Conservation (phyloP, 176 grass and related monocot genomes). For the Elymus sibiricus region DNA sequence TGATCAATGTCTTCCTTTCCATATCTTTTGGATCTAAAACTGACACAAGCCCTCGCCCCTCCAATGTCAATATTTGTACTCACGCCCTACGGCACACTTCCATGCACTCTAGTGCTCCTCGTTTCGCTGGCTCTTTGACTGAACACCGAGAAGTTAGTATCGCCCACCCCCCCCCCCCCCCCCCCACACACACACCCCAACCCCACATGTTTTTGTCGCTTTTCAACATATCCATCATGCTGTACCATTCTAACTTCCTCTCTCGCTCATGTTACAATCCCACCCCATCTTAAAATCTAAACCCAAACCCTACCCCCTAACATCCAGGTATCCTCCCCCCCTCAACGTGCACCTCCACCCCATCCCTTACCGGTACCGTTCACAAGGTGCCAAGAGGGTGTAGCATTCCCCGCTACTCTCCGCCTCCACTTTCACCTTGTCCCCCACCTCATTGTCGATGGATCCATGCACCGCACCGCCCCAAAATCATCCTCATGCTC, state of each 20-base stretch:
- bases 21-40: neutral
- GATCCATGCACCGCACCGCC: no score
- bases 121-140: neutral
- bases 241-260: neutral
- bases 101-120: neutral
- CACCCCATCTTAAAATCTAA: neutral
- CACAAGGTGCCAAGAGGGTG: neutral
- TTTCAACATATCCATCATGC: neutral
- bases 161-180: no score
- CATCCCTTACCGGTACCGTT: neutral
- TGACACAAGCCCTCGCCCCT: neutral
- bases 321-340: no score
- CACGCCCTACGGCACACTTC: no score
- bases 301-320: neutral
- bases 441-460: no score
- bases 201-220: no score
- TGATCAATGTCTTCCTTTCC: no score
- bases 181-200: no score
- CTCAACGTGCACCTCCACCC: neutral
- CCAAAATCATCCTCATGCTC: no score
- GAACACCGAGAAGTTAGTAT: neutral
- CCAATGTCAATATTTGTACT: no score
- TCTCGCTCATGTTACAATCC: neutral
- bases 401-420: neutral
- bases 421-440: neutral